phyloP scores from a whole-genome alignment of 371 early-diverging fungal genomes.

The Lichtheimia corymbifera region DNA sequence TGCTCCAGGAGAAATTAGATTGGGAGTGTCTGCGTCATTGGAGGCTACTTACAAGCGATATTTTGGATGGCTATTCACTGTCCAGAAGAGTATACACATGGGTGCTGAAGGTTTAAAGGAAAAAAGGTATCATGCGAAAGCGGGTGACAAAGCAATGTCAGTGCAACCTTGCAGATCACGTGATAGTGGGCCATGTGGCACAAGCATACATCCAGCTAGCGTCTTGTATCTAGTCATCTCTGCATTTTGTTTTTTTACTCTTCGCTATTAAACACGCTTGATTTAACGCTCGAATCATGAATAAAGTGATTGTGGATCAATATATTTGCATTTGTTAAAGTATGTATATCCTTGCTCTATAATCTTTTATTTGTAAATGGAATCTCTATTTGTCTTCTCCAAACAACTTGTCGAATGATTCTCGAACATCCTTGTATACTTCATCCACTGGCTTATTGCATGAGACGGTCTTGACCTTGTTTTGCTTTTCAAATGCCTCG shows the following conservation, averaged over 20 bases:
- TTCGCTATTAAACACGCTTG: no score
- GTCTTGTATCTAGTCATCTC: no score
- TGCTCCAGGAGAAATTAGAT: slow-evolving; percentile 30
- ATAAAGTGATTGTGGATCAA: no score
- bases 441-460: slow-evolving; percentile 51
- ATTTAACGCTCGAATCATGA: no score
- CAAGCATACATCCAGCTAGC: no score
- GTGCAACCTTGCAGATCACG: no score
- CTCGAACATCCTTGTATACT: slow-evolving; percentile 52
- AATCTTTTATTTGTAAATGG: not conserved
- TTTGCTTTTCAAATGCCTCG: slow-evolving; percentile 69
- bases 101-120: not conserved
- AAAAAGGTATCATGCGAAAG: no score
- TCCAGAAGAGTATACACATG: slow-evolving; percentile 69
- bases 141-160: no score
- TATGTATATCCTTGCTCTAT: no score
- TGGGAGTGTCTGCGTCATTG: not conserved
- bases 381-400: slow-evolving; percentile 4
- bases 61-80: slow-evolving; percentile 49
- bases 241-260: no score
- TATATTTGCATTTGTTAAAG: no score
- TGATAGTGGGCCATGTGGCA: no score
- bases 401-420: slow-evolving; percentile 35
- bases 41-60: slow-evolving; percentile 50
- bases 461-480: slow-evolving; percentile 75